phyloP scores from a whole-genome alignment of 2,329 filamentous ascomycete genomes.

The Penicillium sp. region DNA sequence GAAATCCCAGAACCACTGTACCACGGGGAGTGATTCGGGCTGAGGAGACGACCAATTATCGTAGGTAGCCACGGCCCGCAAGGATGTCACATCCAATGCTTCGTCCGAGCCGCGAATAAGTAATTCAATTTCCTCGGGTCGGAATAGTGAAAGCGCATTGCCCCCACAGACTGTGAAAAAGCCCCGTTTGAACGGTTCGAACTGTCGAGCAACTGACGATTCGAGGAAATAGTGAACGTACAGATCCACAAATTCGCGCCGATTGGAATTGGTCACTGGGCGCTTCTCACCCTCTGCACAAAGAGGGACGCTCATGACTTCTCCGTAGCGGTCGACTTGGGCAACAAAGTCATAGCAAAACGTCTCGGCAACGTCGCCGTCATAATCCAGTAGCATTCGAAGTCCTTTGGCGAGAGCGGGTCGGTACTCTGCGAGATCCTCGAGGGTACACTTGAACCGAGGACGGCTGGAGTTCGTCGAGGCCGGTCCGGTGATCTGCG shows the following conservation, averaged over 20 bases:
- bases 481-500: constrained; percentile 54
- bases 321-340: constrained; percentile 72
- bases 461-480: constrained; percentile 52
- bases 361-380: constrained; percentile 74
- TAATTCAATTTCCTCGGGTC: constrained; percentile 86
- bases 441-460: constrained; percentile 67
- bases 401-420: constrained; percentile 72
- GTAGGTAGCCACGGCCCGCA: constrained; percentile 73
- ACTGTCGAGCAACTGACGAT: constrained; percentile 71
- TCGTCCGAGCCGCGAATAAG: constrained; percentile 82
- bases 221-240: constrained; percentile 80
- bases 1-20: constrained; percentile 85
- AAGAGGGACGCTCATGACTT: constrained; percentile 62
- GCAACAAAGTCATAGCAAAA: constrained; percentile 80
- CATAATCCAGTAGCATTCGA: constrained; percentile 70
- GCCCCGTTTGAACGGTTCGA: constrained; percentile 88
- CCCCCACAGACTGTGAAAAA: constrained; percentile 90
- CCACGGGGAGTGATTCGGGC: constrained; percentile 59
- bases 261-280: constrained; percentile 77
- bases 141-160: constrained; percentile 80
- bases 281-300: constrained; percentile 68
- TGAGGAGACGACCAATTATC: constrained; percentile 65
- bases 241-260: constrained; percentile 78
- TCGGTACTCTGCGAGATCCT: constrained; percentile 77
- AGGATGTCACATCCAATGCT: constrained; percentile 68